A percentile compares a stretch with the other conserved stretches of the same genome.
Evolutionary conservation across 2,329 filamentous ascomycete species (phyloP).

Genomic region (Fusarium armeniacum): DNA sequence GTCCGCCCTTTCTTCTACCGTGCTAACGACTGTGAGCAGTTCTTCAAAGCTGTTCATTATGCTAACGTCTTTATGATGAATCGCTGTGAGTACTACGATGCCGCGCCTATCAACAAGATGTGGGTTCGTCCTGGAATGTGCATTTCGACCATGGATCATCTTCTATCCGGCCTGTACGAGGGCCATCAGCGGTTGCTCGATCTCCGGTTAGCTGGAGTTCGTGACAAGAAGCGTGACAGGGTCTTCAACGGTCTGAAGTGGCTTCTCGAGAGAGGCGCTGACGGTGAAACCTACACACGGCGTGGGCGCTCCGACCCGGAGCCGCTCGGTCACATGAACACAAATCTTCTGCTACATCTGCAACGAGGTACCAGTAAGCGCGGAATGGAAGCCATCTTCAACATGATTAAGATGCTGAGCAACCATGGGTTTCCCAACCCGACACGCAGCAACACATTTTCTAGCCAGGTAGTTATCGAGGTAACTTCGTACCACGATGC

Average conservation of each 20-base stretch:
- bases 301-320: too few species aligned
- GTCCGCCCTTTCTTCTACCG: conserved; percentile 1
- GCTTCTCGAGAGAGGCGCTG: conserved; percentile 19
- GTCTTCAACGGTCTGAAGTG: conserved; percentile 8
- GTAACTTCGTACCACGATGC: too few species aligned
- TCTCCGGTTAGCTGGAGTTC: too few species aligned
- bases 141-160: neutral
- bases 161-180: neutral
- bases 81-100: conserved; percentile 4
- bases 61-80: neutral
- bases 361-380: neutral
- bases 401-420: conserved; percentile 8
- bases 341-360: neutral
- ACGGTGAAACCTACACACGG: neutral
- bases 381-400: neutral
- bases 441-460: neutral
- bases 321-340: conserved; percentile 3
- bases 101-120: neutral
- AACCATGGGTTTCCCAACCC: conserved; percentile 6
- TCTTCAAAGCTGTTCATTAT: neutral
- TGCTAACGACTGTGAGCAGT: neutral
- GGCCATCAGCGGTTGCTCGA: too few species aligned
- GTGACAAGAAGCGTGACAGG: neutral
- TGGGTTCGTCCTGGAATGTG: neutral
- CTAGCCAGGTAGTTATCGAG: too few species aligned